Evolutionary conservation across 2,329 filamentous ascomycete species (phyloP).

Genomic region (Cephalotrichum gorgonifer): DNA sequence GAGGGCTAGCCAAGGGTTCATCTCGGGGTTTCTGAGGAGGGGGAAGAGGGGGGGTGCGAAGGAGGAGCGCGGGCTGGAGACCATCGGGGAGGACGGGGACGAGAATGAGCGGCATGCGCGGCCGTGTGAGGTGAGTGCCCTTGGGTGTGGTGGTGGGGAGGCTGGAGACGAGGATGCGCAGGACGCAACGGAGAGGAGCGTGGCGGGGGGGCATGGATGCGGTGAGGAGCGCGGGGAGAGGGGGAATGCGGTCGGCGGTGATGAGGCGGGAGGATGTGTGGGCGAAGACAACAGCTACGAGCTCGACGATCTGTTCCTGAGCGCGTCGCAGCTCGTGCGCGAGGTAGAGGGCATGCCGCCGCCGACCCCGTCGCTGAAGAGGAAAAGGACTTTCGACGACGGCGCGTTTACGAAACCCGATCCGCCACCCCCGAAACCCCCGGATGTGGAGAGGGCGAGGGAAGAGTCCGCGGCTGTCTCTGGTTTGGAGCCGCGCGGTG

Average conservation of each 20-base stretch:
- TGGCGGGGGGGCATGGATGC: not conserved
- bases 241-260: not conserved
- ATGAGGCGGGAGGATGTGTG: constrained; percentile 11
- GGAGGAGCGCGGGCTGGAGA: too few species aligned
- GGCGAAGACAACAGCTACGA: constrained; percentile 7
- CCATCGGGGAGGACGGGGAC: not conserved
- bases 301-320: not conserved
- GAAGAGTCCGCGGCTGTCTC: not conserved
- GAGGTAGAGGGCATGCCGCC: not conserved
- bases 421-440: constrained; percentile 10
- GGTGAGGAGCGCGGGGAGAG: not conserved
- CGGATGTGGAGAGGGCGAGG: not conserved
- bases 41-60: not conserved
- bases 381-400: not conserved
- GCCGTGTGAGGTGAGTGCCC: too few species aligned
- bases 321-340: constrained; percentile 1
- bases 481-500: not conserved
- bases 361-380: not conserved
- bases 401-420: not conserved
- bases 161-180: not conserved
- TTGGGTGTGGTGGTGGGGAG: not conserved
- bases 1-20: constrained; percentile 46
- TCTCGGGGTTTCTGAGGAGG: constrained; percentile 37
- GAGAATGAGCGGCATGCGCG: not conserved
- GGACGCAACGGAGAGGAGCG: not conserved